Percentiles rank a stretch among this genome's conserved stretches.
phyloP scores from a whole-genome alignment of 805 yeast genomes.

The Candida mattraensis region DNA sequence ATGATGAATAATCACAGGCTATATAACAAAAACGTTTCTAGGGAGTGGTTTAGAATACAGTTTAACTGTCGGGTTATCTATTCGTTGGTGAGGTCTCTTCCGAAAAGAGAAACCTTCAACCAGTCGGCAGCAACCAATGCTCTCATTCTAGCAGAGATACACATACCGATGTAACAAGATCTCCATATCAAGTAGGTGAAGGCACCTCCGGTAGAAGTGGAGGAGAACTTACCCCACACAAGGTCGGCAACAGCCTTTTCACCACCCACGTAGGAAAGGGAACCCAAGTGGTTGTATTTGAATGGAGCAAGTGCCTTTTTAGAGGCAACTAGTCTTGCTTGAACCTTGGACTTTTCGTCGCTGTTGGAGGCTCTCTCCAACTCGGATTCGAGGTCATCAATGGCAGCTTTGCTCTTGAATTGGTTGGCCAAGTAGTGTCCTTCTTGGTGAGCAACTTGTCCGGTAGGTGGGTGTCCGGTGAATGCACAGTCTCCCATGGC shows the following conservation, averaged over 20 bases:
- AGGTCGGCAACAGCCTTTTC: conserved; percentile 59
- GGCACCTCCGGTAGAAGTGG: conserved; percentile 51
- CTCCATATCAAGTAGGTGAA: conserved; percentile 57
- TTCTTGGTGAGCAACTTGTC: conserved; percentile 58
- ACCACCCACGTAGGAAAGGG: conserved; percentile 56
- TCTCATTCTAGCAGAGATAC: conserved; percentile 53
- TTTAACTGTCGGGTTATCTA: conserved; percentile 19
- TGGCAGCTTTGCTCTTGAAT: conserved; percentile 43
- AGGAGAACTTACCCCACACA: conserved; percentile 53
- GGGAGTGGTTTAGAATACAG: conserved; percentile 10
- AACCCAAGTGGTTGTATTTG: conserved; percentile 51
- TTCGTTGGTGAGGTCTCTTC: conserved; percentile 56
- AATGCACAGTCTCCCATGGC: conserved; percentile 59
- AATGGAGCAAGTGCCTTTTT: conserved; percentile 37
- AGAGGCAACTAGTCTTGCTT: conserved; percentile 37
- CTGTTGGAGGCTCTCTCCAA: conserved; percentile 39
- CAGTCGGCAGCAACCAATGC: conserved; percentile 52
- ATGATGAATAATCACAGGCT: too few species aligned
- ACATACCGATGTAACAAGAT: conserved; percentile 54
- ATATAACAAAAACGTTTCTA: too few species aligned
- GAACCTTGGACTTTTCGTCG: conserved; percentile 41
- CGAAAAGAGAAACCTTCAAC: conserved; percentile 51
- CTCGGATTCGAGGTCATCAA: conserved; percentile 42
- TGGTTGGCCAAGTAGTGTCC: conserved; percentile 47
- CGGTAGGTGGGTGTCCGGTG: conserved; percentile 56